phyloP scores from a whole-genome alignment of 306 rosid genomes.

The Ochetophila trinervis region DNA sequence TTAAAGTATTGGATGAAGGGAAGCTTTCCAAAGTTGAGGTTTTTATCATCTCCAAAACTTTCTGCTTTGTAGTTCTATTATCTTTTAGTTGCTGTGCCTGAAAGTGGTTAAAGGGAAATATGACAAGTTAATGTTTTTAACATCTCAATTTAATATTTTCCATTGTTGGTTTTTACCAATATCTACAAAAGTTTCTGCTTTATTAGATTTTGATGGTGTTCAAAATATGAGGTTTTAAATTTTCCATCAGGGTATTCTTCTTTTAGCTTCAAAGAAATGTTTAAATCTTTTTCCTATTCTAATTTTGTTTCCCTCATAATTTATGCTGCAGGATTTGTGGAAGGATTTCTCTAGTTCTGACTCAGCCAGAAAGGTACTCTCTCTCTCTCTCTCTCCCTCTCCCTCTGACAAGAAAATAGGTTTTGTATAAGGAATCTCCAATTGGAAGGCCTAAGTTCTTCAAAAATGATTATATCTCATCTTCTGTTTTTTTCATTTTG shows the following conservation, averaged over 20 bases:
- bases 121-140: no score
- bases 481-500: no score
- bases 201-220: no score
- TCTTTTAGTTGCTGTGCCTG: neutral
- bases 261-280: no score
- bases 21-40: conserved; percentile 82
- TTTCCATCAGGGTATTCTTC: no score
- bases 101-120: no score
- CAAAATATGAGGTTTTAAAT: no score
- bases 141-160: no score
- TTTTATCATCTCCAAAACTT: neutral
- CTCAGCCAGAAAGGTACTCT: conserved; percentile 71
- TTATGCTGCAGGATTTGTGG: conserved; percentile 54
- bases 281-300: no score
- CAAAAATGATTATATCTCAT: neutral
- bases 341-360: conserved; percentile 61
- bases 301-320: neutral
- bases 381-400: neutral
- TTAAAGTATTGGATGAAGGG: conserved; percentile 77
- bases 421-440: neutral
- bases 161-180: no score
- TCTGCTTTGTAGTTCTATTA: neutral
- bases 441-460: neutral
- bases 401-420: neutral
- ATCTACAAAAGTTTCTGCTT: no score